Evolutionary conservation across 257 asterid species (phyloP), one percentile per base, ranked within the genome.

Genomic region (Gentiana dahurica): DNA sequence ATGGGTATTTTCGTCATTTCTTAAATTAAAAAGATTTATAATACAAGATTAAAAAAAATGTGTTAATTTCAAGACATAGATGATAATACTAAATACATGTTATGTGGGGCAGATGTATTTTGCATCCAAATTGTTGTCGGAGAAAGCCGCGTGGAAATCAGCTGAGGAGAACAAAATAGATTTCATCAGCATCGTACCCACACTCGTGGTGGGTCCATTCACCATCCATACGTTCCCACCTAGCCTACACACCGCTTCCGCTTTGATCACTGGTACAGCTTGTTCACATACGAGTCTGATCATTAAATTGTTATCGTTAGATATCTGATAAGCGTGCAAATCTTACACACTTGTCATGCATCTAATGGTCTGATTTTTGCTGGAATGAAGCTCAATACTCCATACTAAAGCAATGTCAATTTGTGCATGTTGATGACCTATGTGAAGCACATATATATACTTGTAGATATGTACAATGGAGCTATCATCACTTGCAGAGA

Each of bases 141-240:
- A 87, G 79, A 87, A 79, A 71, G 93, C 68, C 24, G 89, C 86
- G 46, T 58, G 68, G 73, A 71, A 78, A 69, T 84, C 78, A 62
- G 77, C 95, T 11, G 79, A 81, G 70, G 81, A 72, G 65, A 71
- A 65, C 45, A 66, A 73, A 54, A 83, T 87, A 34, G 73, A 85
- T 64, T 85, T 91, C 64, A 81, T 91, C 33, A 83, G 93, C 68
- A 69, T 85, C 45, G 83, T 91, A 66, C 97, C 95, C 15, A 77
- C 95, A 2, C 63, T 87, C 34, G 98, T 87, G 11, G 97, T 87
- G 24, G 98, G 98, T 12, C 91, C 95, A 54, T 91, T 87, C 70
- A 78, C 79, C 77, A 76, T 47, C 41, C 83, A 85, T 9, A 60
- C 86, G n/a, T 68, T 85, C 73, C 96, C 98, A 60, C 95, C 96